These are phyloP conservation scores for Pichia sp. DNA, from an alignment of 1,139 yeast genomes.

Conservation along the genomic window DNA sequence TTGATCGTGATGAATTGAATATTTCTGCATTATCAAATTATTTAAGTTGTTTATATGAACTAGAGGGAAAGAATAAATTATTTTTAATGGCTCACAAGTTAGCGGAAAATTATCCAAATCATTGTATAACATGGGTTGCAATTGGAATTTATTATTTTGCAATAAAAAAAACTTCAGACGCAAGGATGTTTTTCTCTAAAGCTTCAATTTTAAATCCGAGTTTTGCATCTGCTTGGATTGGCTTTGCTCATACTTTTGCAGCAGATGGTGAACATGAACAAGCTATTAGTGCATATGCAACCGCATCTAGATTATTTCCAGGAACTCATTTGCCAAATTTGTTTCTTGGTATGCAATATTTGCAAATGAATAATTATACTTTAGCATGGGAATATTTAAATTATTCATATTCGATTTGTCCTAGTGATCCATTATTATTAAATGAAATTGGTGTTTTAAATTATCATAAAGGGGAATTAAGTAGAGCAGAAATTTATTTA, in stretches of 20 bases:
- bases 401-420: constrained; percentile 72
- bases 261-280: constrained; percentile 98
- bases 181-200: constrained; percentile 80
- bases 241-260: constrained; percentile 97
- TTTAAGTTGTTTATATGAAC: constrained; percentile 77
- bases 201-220: constrained; percentile 86
- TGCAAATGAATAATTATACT: constrained; percentile 75
- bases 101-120: constrained; percentile 79
- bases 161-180: constrained; percentile 68
- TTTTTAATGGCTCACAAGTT: constrained; percentile 78
- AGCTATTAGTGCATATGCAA: constrained; percentile 94
- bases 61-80: constrained; percentile 75
- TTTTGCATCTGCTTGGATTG: constrained; percentile 96
- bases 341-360: constrained; percentile 93
- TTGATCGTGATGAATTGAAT: constrained; percentile 59
- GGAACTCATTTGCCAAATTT: constrained; percentile 90
- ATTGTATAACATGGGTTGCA: constrained; percentile 85
- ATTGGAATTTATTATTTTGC: constrained; percentile 86
- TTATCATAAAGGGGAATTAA: constrained; percentile 67
- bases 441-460: constrained; percentile 90
- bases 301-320: constrained; percentile 89
- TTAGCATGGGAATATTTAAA: constrained; percentile 81
- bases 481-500: constrained; percentile 65
- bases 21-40: constrained; percentile 73
- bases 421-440: constrained; percentile 75